These are phyloP conservation scores for Proliferodiscus dingleyae DNA, from an alignment of 2,329 filamentous ascomycete species.

Conservation along the genomic window DNA sequence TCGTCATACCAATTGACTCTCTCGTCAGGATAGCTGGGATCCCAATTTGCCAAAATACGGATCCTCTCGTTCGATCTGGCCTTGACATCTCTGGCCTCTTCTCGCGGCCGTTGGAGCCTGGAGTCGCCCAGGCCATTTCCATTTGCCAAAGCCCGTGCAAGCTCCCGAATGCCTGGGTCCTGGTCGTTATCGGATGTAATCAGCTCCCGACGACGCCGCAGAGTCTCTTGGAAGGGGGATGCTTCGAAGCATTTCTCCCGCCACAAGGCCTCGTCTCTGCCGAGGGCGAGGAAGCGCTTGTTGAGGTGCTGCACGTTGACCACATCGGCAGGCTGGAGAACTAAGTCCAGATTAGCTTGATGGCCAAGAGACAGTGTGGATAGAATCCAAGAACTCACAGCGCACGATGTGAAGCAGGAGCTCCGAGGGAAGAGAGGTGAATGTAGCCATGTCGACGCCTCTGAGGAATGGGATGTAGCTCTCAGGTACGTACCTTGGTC, in stretches of 20 bases:
- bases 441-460: constrained; percentile 15
- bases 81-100: constrained; percentile 22
- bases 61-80: constrained; percentile 36
- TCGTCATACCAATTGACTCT: constrained; percentile 80
- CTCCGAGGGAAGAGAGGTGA: constrained; percentile 28
- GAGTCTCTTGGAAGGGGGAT: constrained; percentile 60
- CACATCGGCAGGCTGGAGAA: constrained; percentile 59
- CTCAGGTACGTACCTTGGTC: not conserved
- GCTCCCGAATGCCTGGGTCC: constrained; percentile 36
- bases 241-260: constrained; percentile 67
- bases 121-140: constrained; percentile 28
- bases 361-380: not conserved
- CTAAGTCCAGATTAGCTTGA: constrained; percentile 36
- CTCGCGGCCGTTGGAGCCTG: constrained; percentile 19
- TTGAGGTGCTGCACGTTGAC: constrained; percentile 66
- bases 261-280: constrained; percentile 74
- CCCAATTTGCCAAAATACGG: constrained; percentile 73
- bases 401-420: constrained; percentile 27
- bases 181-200: constrained; percentile 34
- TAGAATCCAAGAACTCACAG: constrained; percentile 20
- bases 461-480: too few species aligned
- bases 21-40: constrained; percentile 69
- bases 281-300: constrained; percentile 58
- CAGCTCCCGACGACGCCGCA: constrained; percentile 48
- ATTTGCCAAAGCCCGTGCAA: constrained; percentile 24